phyloP scores from a whole-genome alignment of 2,329 filamentous ascomycete genomes.

The Calonectria hongkongensis region DNA sequence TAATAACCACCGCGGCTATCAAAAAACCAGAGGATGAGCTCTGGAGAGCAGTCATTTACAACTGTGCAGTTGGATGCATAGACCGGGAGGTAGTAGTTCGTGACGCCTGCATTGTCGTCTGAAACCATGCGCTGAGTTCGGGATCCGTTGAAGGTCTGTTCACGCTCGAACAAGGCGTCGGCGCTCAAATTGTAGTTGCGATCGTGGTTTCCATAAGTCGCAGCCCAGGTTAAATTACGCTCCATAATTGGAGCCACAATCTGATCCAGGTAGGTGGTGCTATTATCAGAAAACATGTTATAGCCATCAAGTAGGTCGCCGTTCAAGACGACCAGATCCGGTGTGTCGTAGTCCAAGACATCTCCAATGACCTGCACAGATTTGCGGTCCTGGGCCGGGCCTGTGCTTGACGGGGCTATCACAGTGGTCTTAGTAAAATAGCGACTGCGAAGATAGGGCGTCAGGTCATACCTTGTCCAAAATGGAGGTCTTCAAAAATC shows the following conservation, averaged over 20 bases:
- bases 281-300: conserved; percentile 71
- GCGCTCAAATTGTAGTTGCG: conserved; percentile 68
- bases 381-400: conserved; percentile 61
- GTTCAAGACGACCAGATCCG: conserved; percentile 79
- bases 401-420: conserved; percentile 47
- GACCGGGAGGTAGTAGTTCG: conserved; percentile 67
- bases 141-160: conserved; percentile 49
- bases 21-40: conserved; percentile 80
- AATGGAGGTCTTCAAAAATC: conserved; percentile 51
- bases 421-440: not conserved
- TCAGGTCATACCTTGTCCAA: conserved; percentile 45
- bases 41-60: conserved; percentile 55
- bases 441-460: not conserved
- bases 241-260: conserved; percentile 74
- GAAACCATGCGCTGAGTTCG: conserved; percentile 52
- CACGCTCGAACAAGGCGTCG: conserved; percentile 48
- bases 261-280: conserved; percentile 72
- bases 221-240: conserved; percentile 75
- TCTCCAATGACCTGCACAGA: conserved; percentile 60
- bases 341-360: conserved; percentile 59
- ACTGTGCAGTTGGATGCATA: conserved; percentile 58
- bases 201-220: conserved; percentile 83
- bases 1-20: conserved; percentile 76
- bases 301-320: conserved; percentile 83
- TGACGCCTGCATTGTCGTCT: conserved; percentile 56